Evolutionary conservation across 208 protist genomes (phyloP), one percentile per base, ranked within the genome.

Genomic region (Trypanosomatidae sp.): DNA sequence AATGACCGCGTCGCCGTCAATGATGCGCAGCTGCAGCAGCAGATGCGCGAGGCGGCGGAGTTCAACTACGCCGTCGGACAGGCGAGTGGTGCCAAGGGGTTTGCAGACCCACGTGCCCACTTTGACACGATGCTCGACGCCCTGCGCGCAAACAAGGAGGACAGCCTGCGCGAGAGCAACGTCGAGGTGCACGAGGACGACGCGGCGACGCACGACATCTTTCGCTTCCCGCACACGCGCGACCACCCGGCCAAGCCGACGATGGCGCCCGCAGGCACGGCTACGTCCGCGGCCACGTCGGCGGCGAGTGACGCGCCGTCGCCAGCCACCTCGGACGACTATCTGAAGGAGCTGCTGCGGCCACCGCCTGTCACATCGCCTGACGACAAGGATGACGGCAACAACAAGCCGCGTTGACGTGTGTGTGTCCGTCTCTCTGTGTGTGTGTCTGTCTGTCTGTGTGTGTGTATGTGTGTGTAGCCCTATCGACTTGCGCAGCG

Each of bases 1-100:
- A 89, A 89, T 48, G 72, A 89, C 19, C 71, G 79, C 0, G 58
- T 89, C 6, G 68, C 79, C 19, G 75, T 74, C 22, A 89, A 85
- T 43, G 79, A 89, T 49, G 75, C 78, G 54, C 75, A 89, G 58
- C 80, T 64, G 13, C 66, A 74, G 38, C 64, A 79, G 50, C 71
- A 85, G 56, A 89, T 89, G 79, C 64, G 64, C n/a, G 74, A 89
- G 56, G 79, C 79, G 16, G 71, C 74, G 27, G 63, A 89, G 61
- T 89, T 89, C 45, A 89, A 85, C 53, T 82, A 77, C 46, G 52
- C 51, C 16, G n/a, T 89, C 4, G 48, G 69, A 8, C 66, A 56
- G 38, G 64, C 74, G 18, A 73, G 84, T 40, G 79, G 79, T 13
- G 74, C 79, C 21, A 89, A 89, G 43, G 79, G 79, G 33, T 89